A percentile compares a stretch with the other conserved stretches of the same genome.
Evolutionary conservation across 805 yeast species (phyloP).

Genomic region (Candida morakotiae): DNA sequence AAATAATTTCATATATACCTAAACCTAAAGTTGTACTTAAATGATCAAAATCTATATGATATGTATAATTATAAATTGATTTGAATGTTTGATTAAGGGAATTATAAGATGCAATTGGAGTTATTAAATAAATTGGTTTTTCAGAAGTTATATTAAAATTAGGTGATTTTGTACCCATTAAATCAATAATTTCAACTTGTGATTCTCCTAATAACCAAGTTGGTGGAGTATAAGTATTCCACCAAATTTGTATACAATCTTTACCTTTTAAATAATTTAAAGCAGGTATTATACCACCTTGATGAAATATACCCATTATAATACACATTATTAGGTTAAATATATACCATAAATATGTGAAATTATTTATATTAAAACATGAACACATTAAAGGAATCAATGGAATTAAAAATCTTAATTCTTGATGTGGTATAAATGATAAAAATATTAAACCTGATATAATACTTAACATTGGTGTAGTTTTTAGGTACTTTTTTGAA

Average conservation of each 20-base stretch:
- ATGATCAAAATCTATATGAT: slow-evolving; percentile 74
- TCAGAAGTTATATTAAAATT: background rate
- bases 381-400: slow-evolving; percentile 65
- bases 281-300: slow-evolving; percentile 82
- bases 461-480: slow-evolving; percentile 57
- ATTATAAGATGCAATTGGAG: slow-evolving; percentile 37
- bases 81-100: slow-evolving; percentile 14
- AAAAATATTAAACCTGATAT: slow-evolving; percentile 58
- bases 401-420: slow-evolving; percentile 82
- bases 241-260: slow-evolving; percentile 57
- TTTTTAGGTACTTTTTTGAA: slow-evolving; percentile 37
- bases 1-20: slow-evolving; percentile 43
- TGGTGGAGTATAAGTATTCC: slow-evolving; percentile 95
- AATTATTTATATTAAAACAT: slow-evolving; percentile 42
- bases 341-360: slow-evolving; percentile 47
- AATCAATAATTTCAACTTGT: slow-evolving; percentile 31
- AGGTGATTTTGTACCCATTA: slow-evolving; percentile 41
- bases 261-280: slow-evolving; percentile 36
- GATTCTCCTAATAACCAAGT: slow-evolving; percentile 63
- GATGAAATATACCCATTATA: slow-evolving; percentile 80
- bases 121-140: slow-evolving; percentile 22
- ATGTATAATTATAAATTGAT: slow-evolving; percentile 26
- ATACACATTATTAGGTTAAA: slow-evolving; percentile 61
- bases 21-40: slow-evolving; percentile 64
- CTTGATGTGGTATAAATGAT: slow-evolving; percentile 87